phyloP scores from a whole-genome alignment of 169 alveolate species.

The Plasmodium knowlesi region DNA sequence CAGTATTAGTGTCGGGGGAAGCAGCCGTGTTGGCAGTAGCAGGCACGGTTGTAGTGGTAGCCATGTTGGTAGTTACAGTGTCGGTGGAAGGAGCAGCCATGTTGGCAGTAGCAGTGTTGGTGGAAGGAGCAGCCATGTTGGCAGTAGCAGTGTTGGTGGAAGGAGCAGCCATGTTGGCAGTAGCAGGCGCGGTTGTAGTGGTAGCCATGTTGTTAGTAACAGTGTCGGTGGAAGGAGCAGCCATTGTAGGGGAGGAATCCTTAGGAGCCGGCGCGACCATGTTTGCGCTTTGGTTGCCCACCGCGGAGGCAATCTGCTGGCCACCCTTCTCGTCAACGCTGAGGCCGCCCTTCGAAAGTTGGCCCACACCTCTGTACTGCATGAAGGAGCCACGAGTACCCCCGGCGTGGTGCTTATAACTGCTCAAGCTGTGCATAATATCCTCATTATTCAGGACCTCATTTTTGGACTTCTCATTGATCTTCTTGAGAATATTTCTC shows the following conservation, averaged over 20 bases:
- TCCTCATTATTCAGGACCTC: slow-evolving; percentile 65
- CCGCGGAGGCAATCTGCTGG: background rate
- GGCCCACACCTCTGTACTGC: background rate
- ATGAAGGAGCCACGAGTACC: background rate
- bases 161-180: too few species aligned
- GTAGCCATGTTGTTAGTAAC: too few species aligned
- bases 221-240: too few species aligned
- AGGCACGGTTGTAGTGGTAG: background rate
- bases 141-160: too few species aligned
- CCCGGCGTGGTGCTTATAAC: slow-evolving; percentile 30
- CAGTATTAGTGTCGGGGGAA: background rate
- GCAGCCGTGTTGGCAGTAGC: background rate
- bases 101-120: background rate
- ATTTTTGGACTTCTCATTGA: slow-evolving; percentile 34
- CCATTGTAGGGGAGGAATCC: too few species aligned
- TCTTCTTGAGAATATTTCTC: slow-evolving; percentile 26
- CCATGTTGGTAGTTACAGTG: background rate
- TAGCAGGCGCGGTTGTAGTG: too few species aligned
- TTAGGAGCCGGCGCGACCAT: background rate
- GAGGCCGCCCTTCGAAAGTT: background rate
- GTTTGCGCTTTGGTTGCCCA: background rate
- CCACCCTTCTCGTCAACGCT: background rate
- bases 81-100: background rate
- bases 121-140: too few species aligned
- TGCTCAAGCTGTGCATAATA: background rate